Conservation (phyloP, 75 land plant species). For the Cryptomeria japonica region DNA sequence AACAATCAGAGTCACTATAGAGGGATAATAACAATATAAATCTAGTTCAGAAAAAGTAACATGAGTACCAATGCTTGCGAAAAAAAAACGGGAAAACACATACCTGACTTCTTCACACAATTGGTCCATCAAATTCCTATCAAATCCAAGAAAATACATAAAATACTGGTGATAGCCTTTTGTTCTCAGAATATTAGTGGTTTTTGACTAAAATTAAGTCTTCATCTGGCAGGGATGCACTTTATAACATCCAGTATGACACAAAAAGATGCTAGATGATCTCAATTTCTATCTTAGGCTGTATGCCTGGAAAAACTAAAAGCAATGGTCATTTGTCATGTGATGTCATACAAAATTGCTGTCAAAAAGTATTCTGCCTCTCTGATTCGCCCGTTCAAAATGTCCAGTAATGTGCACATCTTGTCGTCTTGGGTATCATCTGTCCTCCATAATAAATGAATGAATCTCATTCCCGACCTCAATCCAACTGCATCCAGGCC, state of each 20-base stretch:
- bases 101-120: neutral
- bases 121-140: neutral
- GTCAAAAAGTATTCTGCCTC: neutral
- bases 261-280: neutral
- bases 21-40: neutral
- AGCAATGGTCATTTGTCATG: neutral
- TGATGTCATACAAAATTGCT: neutral
- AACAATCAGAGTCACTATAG: neutral
- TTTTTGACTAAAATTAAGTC: neutral
- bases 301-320: neutral
- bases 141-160: neutral
- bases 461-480: neutral
- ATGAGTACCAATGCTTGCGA: neutral
- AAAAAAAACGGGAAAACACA: neutral
- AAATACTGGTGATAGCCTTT: neutral
- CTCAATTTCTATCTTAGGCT: neutral
- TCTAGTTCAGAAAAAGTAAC: neutral
- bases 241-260: neutral
- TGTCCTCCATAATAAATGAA: slow-evolving; percentile 6
- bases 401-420: neutral
- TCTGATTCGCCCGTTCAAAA: neutral
- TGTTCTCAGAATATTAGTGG: neutral
- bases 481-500: slow-evolving; percentile 16
- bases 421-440: neutral
- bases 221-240: neutral